phyloP scores from a whole-genome alignment of 1,284 basidiomycete genomes.

The Puccinia horiana region DNA sequence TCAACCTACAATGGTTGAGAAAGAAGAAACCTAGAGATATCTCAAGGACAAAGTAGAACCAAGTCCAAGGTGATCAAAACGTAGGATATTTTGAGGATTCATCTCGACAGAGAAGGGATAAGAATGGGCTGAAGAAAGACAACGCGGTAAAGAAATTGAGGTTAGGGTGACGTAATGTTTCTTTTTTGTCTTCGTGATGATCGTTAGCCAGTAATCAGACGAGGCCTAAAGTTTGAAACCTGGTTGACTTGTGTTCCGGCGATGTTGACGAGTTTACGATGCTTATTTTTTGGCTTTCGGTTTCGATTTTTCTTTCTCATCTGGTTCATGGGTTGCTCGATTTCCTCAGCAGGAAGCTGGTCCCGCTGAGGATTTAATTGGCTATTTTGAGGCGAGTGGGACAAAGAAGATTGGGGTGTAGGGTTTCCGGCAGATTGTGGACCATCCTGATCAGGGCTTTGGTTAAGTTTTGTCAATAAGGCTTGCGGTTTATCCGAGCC shows the following conservation, averaged over 20 bases:
- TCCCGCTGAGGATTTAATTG: neutral
- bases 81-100: too few relatives aligned
- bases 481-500: neutral
- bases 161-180: too few relatives aligned
- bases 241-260: neutral
- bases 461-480: neutral
- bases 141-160: neutral
- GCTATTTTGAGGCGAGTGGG: neutral
- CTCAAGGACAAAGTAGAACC: too few relatives aligned
- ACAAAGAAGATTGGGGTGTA: neutral
- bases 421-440: neutral
- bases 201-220: conserved; percentile 8
- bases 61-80: too few relatives aligned
- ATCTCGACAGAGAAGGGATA: too few relatives aligned
- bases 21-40: too few relatives aligned
- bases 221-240: neutral
- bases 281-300: neutral
- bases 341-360: neutral
- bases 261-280: conserved; percentile 12
- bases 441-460: neutral
- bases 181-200: too few relatives aligned
- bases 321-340: conserved; percentile 22
- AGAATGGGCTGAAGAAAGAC: too few relatives aligned
- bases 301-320: conserved; percentile 16
- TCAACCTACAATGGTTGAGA: too few relatives aligned